Evolutionary conservation across 306 rosid genomes (phyloP), one percentile per base, ranked within the genome.

Genomic region (Pyrus bretschneideri): DNA sequence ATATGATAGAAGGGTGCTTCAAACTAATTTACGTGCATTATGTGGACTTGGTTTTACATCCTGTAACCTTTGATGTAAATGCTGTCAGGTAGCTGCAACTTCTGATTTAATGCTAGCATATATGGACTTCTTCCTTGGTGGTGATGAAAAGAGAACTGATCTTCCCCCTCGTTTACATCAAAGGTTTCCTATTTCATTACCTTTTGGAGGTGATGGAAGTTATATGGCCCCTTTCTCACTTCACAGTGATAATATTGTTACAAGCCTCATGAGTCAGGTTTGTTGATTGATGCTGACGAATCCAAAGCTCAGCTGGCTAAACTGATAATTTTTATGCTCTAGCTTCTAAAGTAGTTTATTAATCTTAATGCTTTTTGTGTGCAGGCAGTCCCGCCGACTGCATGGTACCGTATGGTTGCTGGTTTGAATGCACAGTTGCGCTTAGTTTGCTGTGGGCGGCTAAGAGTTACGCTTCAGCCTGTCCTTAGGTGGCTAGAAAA

Each of bases 241-340:
- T 80, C 84, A 88, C 86, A 92, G 89, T 38, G 99, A 96, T 85
- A 93, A 92, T 77, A 88, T 96, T 83, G 86, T 96, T 78, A 92
- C 99, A 35, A 96, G 96, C 80, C 99, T 96, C 76, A 92, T 92
- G 96, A 89, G 97, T 77, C 99, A 96, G 99, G 99, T 96, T 77
- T 84, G 97, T 74, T 79, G 65, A 78, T 77, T 44, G 63, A 71
- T 70, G 75, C 77, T 23, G 70, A 71, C 71, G 67, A 66, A 35
- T 23, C 75, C 14, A 23, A 80, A 15, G 45, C 33, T 70, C 63
- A 67, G 45, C 69, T 55, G 31, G 72, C 62, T 1, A 9, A 72
- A 54, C 13, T 23, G 60, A 23, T 82, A 27, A 27, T 57, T 76
- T 64, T 45, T 33, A 62, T 71, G 38, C 59, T 27, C 9, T 46